Percentiles rank a stretch among this genome's conserved stretches.
Evolutionary conservation across 805 yeast species (phyloP).

Genomic region (Tetrapisispora iriomotensis): DNA sequence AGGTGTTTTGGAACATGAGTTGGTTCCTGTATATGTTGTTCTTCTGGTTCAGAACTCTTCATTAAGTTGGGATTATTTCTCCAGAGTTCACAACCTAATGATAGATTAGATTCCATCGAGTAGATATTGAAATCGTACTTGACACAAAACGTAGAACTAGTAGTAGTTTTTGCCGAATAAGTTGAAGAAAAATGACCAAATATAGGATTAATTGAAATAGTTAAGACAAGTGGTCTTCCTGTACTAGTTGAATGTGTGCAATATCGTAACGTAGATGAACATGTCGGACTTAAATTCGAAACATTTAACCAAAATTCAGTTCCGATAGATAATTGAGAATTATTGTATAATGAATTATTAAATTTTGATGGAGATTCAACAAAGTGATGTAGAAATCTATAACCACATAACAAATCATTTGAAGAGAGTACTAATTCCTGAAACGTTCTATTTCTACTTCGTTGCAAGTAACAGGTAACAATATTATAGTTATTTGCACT

Average conservation of each 20-base stretch:
- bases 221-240: conserved; percentile 82
- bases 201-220: conserved; percentile 79
- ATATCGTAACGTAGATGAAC: conserved; percentile 77
- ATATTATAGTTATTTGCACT: conserved; percentile 49
- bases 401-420: conserved; percentile 74
- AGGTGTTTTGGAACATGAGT: too few species aligned
- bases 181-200: conserved; percentile 84
- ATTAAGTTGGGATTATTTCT: conserved; percentile 28
- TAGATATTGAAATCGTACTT: conserved; percentile 83
- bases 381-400: conserved; percentile 67
- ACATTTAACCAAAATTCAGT: conserved; percentile 86
- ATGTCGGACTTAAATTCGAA: conserved; percentile 74
- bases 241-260: conserved; percentile 77
- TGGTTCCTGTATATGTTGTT: too few species aligned
- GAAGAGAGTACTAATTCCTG: conserved; percentile 75
- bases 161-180: conserved; percentile 73
- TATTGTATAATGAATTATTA: conserved; percentile 39
- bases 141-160: conserved; percentile 67
- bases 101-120: conserved; percentile 79
- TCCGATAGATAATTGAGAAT: conserved; percentile 65
- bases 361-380: conserved; percentile 30
- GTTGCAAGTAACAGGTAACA: conserved; percentile 62
- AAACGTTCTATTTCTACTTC: conserved; percentile 50
- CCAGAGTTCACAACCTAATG: conserved; percentile 82
- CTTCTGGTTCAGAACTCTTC: too few species aligned